Conservation (phyloP, 2,329 filamentous ascomycete genomes). For the Fusarium austroafricanum region DNA sequence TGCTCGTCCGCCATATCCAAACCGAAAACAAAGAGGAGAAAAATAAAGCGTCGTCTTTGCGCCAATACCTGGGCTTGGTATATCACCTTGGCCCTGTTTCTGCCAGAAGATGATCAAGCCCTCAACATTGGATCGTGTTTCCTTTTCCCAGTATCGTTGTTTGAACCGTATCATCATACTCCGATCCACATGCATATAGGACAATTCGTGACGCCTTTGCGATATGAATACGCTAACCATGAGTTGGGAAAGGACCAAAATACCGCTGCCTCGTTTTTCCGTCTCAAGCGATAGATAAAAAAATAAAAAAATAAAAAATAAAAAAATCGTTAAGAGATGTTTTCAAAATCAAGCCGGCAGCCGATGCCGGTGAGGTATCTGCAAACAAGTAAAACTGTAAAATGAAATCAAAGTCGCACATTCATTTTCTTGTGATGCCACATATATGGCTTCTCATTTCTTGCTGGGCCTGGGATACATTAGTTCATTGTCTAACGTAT, state of each 20-base stretch:
- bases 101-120: constrained; percentile 7
- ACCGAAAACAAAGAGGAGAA: constrained; percentile 21
- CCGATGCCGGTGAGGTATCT: constrained; percentile 45
- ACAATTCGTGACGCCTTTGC: constrained; percentile 41
- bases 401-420: constrained; percentile 33
- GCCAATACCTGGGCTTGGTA: constrained; percentile 33
- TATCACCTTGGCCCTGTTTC: constrained; percentile 13
- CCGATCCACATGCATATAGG: constrained; percentile 47
- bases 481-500: background rate
- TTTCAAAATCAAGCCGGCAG: constrained; percentile 38
- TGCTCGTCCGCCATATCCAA: constrained; percentile 39
- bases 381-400: constrained; percentile 37
- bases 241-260: constrained; percentile 35
- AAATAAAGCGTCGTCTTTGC: constrained; percentile 41
- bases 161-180: constrained; percentile 46
- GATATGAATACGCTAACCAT: constrained; percentile 43
- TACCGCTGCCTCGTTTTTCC: constrained; percentile 32
- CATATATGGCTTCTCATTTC: constrained; percentile 35
- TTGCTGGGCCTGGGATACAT: constrained; percentile 35
- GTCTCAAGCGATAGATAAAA: constrained; percentile 18
- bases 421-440: constrained; percentile 37
- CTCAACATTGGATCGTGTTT: constrained; percentile 42
- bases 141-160: constrained; percentile 36
- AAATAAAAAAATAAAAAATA: constrained; percentile 24
- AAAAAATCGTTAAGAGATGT: constrained; percentile 19